Base-by-base conservation (phyloP, 176 grass and related monocot species). In the Oryza glaberrima region DNA sequence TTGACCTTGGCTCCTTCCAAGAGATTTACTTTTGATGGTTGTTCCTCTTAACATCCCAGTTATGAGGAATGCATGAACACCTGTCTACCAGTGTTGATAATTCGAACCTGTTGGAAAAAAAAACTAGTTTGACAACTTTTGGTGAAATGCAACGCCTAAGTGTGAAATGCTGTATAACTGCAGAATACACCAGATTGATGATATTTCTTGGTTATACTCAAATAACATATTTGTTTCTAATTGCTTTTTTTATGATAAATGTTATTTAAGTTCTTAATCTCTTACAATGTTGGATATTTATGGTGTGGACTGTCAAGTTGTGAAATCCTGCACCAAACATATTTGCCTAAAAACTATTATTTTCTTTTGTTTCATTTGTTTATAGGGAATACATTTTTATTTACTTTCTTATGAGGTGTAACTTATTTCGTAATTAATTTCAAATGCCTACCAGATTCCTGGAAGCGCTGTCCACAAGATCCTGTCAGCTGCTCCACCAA, bases 401-500 rank as follows among this genome's bases (percentile, higher is more conserved):
- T 82, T 61, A 69, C 17, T 76, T 81, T 77, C 10, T 85, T 70
- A 64, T 11, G 9, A 25, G 58, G 5, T 7, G 70, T 17, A 41
- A 75, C 4, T 71, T 85, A 14, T 81, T 89, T 81, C 47, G 3
- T 65, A 64, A 81, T 52, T 83, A 22, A 69, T 80, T 41, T 76
- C 15, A 83, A 84, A 82, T 90, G 45, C 77, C 66, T 89, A 85
- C 77, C 81, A 98, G 96, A 73, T 98, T 81, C 93, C 96, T 92
- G 81, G 83, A 86, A 91, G 81, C 85, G 90, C 89, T 43, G 86
- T 85, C 81, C 84, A 43, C 76, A 95, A 95, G 78, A 80, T 98
- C 78, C 85, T 98, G 83, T 95, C 91, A 81, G 85, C 91, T 79
- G 22, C 90, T 63, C 91, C 93, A 88, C 96, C 93, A 82, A 85